Conservation (phyloP, 179 eudicot species). For the Silene vulgaris region DNA sequence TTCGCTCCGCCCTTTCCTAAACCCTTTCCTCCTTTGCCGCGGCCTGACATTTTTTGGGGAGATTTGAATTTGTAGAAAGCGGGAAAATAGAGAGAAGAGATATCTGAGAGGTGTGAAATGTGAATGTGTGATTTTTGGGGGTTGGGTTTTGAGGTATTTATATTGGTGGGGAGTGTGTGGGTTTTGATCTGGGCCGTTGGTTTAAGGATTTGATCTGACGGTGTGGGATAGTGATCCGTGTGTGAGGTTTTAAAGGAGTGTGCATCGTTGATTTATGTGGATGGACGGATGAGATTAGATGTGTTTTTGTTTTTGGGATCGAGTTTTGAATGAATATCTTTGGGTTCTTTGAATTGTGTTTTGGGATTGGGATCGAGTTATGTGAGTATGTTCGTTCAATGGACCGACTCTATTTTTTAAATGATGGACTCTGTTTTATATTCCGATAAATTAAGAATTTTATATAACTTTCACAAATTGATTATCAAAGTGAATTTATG, state of each 20-base stretch:
- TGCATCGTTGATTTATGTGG: neutral
- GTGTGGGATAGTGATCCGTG: constrained; percentile 13
- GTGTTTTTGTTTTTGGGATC: neutral
- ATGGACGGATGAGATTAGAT: constrained; percentile 9
- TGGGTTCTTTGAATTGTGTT: too few relatives aligned
- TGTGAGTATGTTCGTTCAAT: too few relatives aligned
- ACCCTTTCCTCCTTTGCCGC: constrained; percentile 35
- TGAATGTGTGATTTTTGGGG: too few relatives aligned
- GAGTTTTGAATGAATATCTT: neutral
- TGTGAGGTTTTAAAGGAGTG: neutral
- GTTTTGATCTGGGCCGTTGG: constrained; percentile 19
- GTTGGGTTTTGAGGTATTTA: neutral
- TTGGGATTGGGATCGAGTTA: too few relatives aligned
- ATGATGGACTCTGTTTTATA: too few relatives aligned
- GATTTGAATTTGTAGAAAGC: neutral
- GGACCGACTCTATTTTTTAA: too few relatives aligned
- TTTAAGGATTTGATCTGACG: constrained; percentile 1
- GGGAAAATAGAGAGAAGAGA: neutral
- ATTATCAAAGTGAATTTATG: too few relatives aligned
- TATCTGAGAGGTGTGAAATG: too few relatives aligned
- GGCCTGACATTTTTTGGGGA: constrained; percentile 27
- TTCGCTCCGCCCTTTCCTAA: constrained; percentile 34
- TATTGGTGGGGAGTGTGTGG: neutral
- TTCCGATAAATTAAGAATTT: too few relatives aligned
- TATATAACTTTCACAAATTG: too few relatives aligned